phyloP scores from a whole-genome alignment of 2,329 filamentous ascomycete genomes.

The Allantophomopsis lycopodina region DNA sequence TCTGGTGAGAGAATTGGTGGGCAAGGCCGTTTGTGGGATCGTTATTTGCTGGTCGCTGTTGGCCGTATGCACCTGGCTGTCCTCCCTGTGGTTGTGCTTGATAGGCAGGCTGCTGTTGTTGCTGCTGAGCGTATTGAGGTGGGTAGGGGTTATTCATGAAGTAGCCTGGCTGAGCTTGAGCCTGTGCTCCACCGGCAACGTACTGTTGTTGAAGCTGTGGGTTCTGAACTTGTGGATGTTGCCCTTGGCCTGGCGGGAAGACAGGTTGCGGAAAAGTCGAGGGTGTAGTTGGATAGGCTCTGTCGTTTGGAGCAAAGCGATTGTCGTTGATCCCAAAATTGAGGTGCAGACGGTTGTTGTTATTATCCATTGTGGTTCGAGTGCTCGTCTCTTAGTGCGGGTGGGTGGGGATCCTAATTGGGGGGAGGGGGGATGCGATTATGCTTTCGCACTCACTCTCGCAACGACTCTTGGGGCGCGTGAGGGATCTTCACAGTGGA shows the following conservation, averaged over 20 bases:
- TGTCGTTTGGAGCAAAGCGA: conserved; percentile 47
- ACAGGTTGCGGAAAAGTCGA: conserved; percentile 95
- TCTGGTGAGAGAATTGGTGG: conserved; percentile 95
- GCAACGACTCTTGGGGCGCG: too few species aligned
- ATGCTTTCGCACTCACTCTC: too few species aligned
- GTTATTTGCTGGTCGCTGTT: conserved; percentile 39
- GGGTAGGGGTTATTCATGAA: conserved; percentile 48
- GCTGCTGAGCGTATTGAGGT: conserved; percentile 21
- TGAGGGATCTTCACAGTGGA: too few species aligned
- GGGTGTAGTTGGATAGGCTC: conserved; percentile 74
- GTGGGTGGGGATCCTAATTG: not conserved
- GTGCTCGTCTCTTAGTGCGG: not conserved
- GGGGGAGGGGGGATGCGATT: not conserved
- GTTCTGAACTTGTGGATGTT: conserved; percentile 20
- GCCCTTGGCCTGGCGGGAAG: conserved; percentile 24
- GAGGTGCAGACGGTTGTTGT: conserved; percentile 45
- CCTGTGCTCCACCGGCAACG: conserved; percentile 28
- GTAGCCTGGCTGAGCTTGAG: conserved; percentile 28
- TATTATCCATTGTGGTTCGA: conserved; percentile 13
- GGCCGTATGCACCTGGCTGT: conserved; percentile 30
- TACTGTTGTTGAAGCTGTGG: conserved; percentile 22
- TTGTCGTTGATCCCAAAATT: conserved; percentile 50
- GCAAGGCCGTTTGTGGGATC: conserved; percentile 85
- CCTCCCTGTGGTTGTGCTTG: conserved; percentile 31
- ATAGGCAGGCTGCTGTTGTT: conserved; percentile 38